phyloP scores from a whole-genome alignment of 176 grass and related monocot genomes.

The Oryza glaberrima region DNA sequence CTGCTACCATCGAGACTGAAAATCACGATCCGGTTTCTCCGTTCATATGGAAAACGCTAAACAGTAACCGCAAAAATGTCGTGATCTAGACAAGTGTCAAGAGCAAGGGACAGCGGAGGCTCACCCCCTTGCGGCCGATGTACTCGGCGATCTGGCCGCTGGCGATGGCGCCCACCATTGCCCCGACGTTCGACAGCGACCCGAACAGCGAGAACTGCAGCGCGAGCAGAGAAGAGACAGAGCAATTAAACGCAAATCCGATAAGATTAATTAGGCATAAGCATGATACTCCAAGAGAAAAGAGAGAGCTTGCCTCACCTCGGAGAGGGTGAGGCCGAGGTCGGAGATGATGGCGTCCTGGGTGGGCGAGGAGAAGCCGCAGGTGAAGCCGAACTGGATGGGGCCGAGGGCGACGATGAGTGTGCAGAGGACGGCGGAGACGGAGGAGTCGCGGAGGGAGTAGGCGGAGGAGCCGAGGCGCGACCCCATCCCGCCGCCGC shows the following conservation, averaged over 20 bases:
- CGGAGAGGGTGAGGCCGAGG: conserved; percentile 77
- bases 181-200: conserved; percentile 86
- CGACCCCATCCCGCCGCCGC: conserved; percentile 61
- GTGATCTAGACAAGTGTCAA: not conserved
- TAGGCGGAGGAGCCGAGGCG: conserved; percentile 68
- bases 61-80: not conserved
- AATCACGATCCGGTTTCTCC: not conserved
- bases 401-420: conserved; percentile 86
- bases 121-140: conserved; percentile 89
- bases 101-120: not conserved
- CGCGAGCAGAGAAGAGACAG: too few species aligned
- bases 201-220: conserved; percentile 82
- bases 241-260: too few species aligned
- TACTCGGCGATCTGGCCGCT: conserved; percentile 94
- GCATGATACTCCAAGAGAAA: not conserved
- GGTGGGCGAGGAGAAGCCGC: conserved; percentile 82
- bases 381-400: conserved; percentile 91
- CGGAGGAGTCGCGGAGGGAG: conserved; percentile 57
- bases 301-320: conserved; percentile 38
- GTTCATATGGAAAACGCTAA: not conserved
- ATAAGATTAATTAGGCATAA: not conserved
- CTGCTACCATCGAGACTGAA: not conserved
- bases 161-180: conserved; percentile 86
- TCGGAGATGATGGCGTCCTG: conserved; percentile 77
- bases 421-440: conserved; percentile 87